These are phyloP conservation scores for Saussurea involucrata DNA, from an alignment of 129 eudicot species.

Conservation along the genomic window DNA sequence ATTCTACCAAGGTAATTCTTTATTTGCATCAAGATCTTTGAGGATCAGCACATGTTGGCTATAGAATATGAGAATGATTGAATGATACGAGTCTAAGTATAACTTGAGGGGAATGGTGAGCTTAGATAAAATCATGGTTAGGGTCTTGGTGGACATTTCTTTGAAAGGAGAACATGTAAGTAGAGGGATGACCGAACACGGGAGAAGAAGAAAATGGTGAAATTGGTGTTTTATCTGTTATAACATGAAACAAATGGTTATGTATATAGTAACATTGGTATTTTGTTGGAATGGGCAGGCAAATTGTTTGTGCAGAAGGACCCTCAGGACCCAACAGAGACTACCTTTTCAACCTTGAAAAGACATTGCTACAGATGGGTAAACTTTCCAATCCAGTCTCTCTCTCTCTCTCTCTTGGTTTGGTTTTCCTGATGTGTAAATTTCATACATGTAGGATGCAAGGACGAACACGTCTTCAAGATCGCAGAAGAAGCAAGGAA, in stretches of 20 bases:
- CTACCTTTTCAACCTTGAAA: slow-evolving; percentile 90
- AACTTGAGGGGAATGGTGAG: too few species aligned
- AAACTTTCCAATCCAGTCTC: background rate
- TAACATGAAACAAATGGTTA: background rate
- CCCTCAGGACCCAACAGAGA: slow-evolving; percentile 98
- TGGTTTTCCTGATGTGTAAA: background rate
- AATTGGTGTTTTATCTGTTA: too few species aligned
- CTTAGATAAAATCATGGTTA: too few species aligned
- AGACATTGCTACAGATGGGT: slow-evolving; percentile 71
- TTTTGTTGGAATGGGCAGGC: slow-evolving; percentile 46
- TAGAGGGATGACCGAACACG: too few species aligned
- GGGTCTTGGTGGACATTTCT: too few species aligned
- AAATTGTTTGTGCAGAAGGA: slow-evolving; percentile 79
- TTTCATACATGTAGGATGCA: slow-evolving; percentile 45
- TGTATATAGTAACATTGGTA: background rate
- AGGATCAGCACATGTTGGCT: too few species aligned
- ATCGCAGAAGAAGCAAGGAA: slow-evolving; percentile 75
- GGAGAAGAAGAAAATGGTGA: too few species aligned
- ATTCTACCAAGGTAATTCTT: too few species aligned
- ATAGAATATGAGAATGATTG: too few species aligned
- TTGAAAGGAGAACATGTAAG: too few species aligned
- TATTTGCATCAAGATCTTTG: too few species aligned
- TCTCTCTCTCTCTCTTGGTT: background rate
- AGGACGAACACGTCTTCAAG: slow-evolving; percentile 67
- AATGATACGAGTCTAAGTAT: too few species aligned